A percentile compares a stretch with the other conserved stretches of the same genome.
These are phyloP conservation scores for Debaryomyces castellii DNA, from an alignment of 805 yeast species.

Conservation along the genomic window DNA sequence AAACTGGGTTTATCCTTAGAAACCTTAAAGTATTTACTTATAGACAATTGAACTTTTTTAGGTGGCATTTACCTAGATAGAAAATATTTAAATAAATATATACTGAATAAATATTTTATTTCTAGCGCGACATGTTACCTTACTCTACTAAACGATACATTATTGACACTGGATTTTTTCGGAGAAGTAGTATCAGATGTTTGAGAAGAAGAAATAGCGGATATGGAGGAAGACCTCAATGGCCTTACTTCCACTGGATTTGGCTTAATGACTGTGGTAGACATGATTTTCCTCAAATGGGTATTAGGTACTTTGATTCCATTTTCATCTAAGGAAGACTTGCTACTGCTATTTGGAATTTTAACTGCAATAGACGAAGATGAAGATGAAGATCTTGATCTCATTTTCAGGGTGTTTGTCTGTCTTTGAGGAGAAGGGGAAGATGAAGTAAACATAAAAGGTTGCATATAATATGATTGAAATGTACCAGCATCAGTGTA, in stretches of 20 bases:
- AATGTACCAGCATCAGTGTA: not conserved
- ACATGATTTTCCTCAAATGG: conserved; percentile 17
- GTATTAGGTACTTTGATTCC: conserved; percentile 6
- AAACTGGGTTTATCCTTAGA: not conserved
- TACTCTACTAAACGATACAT: conserved; percentile 23
- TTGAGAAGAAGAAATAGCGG: not conserved
- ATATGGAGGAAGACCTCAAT: conserved; percentile 5
- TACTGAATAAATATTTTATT: not conserved
- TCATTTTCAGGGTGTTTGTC: not conserved
- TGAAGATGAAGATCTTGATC: conserved; percentile 14
- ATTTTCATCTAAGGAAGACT: conserved; percentile 13
- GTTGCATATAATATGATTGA: not conserved
- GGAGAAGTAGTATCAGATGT: conserved; percentile 9
- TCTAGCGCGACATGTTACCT: conserved; percentile 9
- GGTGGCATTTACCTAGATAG: conserved; percentile 2
- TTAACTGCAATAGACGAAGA: conserved; percentile 27
- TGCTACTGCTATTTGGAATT: conserved; percentile 22
- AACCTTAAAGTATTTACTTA: conserved; percentile 10
- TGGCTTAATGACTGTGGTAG: conserved; percentile 10
- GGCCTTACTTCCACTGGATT: not conserved
- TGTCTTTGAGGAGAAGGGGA: not conserved
- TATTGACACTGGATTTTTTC: conserved; percentile 15
- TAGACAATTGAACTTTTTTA: conserved; percentile 10
- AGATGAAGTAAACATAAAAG: not conserved
- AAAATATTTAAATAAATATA: not conserved